Percentiles rank a stretch among this genome's conserved stretches.
Evolutionary conservation across 257 asterid genomes (phyloP).

Genomic region (Gynochthodes officinalis): DNA sequence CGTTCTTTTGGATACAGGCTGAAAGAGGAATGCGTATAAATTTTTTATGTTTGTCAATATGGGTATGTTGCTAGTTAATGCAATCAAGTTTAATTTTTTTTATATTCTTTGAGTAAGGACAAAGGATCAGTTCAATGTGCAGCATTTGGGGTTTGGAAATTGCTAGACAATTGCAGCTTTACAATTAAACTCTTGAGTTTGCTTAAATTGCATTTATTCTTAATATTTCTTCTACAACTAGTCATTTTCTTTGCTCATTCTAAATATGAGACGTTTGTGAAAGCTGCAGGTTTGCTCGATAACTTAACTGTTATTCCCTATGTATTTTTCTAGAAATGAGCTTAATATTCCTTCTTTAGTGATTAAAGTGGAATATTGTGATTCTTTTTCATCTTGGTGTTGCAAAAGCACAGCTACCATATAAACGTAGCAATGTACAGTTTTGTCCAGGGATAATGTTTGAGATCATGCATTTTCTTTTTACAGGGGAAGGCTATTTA

Average conservation of each 20-base stretch:
- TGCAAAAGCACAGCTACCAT: background rate
- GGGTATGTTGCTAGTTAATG: background rate
- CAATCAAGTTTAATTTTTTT: background rate
- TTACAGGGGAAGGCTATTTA: conserved; percentile 66
- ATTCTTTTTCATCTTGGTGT: background rate
- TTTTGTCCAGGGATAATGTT: background rate
- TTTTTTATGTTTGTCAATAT: background rate
- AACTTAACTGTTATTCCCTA: no score
- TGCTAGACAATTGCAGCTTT: background rate
- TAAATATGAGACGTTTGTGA: background rate
- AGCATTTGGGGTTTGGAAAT: background rate
- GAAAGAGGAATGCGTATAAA: background rate
- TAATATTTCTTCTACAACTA: background rate
- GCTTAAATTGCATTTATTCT: background rate
- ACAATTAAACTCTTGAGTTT: background rate
- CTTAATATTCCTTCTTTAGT: background rate
- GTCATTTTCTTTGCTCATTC: background rate
- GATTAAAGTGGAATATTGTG: background rate
- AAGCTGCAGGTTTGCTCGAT: background rate
- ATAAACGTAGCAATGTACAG: background rate
- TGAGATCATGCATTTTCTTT: background rate
- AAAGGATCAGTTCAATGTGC: background rate
- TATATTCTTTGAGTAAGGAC: background rate
- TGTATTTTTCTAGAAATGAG: background rate
- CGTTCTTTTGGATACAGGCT: background rate